Conservation (phyloP, 306 rosid genomes). For the Corylus heterophylla region DNA sequence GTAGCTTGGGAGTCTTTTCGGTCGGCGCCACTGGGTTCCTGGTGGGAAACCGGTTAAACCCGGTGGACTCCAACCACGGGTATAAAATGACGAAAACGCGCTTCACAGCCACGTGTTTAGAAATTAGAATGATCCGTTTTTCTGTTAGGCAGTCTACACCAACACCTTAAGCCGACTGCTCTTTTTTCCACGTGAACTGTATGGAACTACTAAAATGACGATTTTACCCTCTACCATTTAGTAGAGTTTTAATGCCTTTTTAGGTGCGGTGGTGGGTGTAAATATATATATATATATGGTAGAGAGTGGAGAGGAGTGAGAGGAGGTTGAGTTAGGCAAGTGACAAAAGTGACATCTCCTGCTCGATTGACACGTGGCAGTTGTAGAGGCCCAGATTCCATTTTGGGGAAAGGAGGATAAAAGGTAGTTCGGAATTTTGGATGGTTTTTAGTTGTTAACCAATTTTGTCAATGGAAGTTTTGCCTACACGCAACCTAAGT, state of each 20-base stretch:
- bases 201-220: neutral
- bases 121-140: slow-evolving; percentile 16
- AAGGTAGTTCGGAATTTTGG: slow-evolving; percentile 26
- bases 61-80: slow-evolving; percentile 30
- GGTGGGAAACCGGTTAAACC: slow-evolving; percentile 24
- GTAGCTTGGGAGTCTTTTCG: slow-evolving; percentile 20
- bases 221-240: slow-evolving; percentile 1
- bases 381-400: neutral
- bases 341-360: slow-evolving; percentile 21
- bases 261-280: slow-evolving; percentile 9
- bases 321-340: slow-evolving; percentile 39
- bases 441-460: slow-evolving; percentile 21
- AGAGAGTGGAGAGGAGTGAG: no score
- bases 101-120: neutral
- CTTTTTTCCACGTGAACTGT: neutral
- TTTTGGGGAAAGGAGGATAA: neutral
- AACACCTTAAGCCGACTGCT: neutral
- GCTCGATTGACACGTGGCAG: slow-evolving; percentile 35
- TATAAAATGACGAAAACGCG: slow-evolving; percentile 12
- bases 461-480: slow-evolving; percentile 20
- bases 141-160: slow-evolving; percentile 37
- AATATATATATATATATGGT: neutral
- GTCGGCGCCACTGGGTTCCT: slow-evolving; percentile 44
- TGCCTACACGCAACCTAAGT: slow-evolving; percentile 48
- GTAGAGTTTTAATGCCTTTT: no score